These are phyloP conservation scores for Phascolomyces articulosus DNA, from an alignment of 371 early-diverging fungal genomes.

Conservation along the genomic window DNA sequence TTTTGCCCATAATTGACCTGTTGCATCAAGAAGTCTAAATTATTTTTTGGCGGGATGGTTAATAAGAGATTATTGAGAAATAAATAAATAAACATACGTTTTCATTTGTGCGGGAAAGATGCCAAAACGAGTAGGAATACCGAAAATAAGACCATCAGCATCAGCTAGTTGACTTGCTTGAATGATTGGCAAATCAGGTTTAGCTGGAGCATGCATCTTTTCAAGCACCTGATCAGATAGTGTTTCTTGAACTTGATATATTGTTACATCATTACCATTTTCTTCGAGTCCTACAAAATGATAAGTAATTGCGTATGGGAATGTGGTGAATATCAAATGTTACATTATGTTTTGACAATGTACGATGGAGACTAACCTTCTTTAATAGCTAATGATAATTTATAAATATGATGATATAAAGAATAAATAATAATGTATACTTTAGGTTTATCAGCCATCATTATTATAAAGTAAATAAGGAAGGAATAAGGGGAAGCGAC, in stretches of 20 bases:
- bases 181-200: conserved; percentile 66
- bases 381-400: conserved; percentile 64
- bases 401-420: conserved; percentile 76
- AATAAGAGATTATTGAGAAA: background rate
- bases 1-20: conserved; percentile 74
- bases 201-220: conserved; percentile 73
- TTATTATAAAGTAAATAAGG: background rate
- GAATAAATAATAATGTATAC: conserved; percentile 72
- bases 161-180: conserved; percentile 58
- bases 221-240: conserved; percentile 63
- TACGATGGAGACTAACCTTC: conserved; percentile 35
- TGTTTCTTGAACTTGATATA: conserved; percentile 76
- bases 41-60: too few relatives aligned
- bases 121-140: conserved; percentile 71
- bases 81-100: conserved; percentile 27
- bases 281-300: conserved; percentile 43
- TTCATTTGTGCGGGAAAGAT: conserved; percentile 79
- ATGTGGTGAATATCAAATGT: too few relatives aligned
- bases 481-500: too few relatives aligned
- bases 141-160: conserved; percentile 83
- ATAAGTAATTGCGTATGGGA: too few relatives aligned
- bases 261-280: conserved; percentile 56
- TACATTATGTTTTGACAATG: too few relatives aligned
- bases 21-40: conserved; percentile 65
- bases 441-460: conserved; percentile 28